Evolutionary conservation across 164 flowering plant species (phyloP).

Genomic region (Kalanchoe fedtschenkoi): DNA sequence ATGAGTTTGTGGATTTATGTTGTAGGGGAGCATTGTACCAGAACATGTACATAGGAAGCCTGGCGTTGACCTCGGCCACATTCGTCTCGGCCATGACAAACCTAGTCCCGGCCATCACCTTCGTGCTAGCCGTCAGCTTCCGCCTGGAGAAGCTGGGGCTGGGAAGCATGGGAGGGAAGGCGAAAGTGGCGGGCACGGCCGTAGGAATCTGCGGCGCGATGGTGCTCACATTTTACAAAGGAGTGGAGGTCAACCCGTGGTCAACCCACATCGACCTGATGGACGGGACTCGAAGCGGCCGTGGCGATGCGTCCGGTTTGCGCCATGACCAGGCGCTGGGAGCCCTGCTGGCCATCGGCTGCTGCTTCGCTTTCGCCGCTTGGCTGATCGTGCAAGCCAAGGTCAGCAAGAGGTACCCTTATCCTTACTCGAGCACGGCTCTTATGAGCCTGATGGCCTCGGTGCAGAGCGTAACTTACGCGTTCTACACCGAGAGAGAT

Average conservation of each 20-base stretch:
- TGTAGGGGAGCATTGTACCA: conserved; percentile 12
- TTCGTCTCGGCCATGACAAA: conserved; percentile 14
- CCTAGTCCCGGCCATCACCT: conserved; percentile 15
- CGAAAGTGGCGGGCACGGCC: conserved; percentile 8
- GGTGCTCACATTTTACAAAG: conserved; percentile 11
- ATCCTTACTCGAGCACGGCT: conserved; percentile 16
- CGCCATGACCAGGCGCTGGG: conserved; percentile 7
- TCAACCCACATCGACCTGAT: conserved; percentile 21
- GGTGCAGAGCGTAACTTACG: conserved; percentile 10
- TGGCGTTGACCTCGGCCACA: conserved; percentile 14
- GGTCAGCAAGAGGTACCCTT: conserved; percentile 14
- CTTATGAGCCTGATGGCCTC: conserved; percentile 17
- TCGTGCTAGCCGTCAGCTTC: conserved; percentile 10
- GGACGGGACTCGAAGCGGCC: not conserved
- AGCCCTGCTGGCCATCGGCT: conserved; percentile 7
- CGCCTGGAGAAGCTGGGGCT: conserved; percentile 1
- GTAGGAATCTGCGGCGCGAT: conserved; percentile 8
- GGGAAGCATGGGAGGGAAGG: not conserved
- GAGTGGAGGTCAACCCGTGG: conserved; percentile 12
- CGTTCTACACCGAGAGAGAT: conserved; percentile 14
- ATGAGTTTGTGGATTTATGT: not conserved
- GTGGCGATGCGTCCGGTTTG: not conserved
- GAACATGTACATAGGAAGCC: conserved; percentile 10
- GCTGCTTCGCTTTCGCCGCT: conserved; percentile 7
- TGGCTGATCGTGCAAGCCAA: conserved; percentile 21